These are phyloP conservation scores for Cnidoscolus chayamansa DNA, from an alignment of 441 rosid genomes.

Conservation along the genomic window DNA sequence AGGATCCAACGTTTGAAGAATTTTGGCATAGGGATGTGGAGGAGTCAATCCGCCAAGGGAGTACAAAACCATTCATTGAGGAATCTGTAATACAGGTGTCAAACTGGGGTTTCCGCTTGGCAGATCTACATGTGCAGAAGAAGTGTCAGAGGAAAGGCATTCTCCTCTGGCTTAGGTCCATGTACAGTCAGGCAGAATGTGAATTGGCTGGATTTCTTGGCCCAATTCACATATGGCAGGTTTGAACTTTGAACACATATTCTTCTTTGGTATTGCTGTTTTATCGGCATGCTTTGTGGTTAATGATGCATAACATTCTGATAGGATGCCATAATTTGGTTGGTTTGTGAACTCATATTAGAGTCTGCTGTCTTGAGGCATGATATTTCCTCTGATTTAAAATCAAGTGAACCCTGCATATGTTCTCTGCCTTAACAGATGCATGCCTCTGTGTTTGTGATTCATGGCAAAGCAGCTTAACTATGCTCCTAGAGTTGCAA, in stretches of 20 bases:
- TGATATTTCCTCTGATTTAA: not conserved
- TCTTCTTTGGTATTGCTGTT: conserved; percentile 3
- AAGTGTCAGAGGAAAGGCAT: conserved; percentile 41
- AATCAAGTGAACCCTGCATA: not conserved
- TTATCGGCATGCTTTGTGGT: not conserved
- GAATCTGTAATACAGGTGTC: conserved; percentile 63
- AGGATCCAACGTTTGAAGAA: conserved; percentile 57
- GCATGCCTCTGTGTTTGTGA: not conserved
- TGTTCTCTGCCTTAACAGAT: not conserved
- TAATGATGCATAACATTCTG: not conserved
- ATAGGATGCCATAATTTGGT: not conserved
- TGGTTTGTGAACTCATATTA: not conserved
- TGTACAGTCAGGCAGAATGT: conserved; percentile 40
- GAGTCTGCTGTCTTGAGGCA: not conserved
- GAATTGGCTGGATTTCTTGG: conserved; percentile 60
- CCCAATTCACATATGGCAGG: conserved; percentile 85
- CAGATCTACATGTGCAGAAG: conserved; percentile 52
- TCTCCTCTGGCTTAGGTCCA: conserved; percentile 42
- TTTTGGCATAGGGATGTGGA: conserved; percentile 73
- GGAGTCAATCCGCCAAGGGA: conserved; percentile 65
- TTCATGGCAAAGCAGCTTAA: no score
- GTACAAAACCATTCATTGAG: conserved; percentile 53
- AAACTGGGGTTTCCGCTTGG: conserved; percentile 65
- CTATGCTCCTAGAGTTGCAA: not conserved
- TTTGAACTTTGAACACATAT: conserved; percentile 30